Evolutionary conservation across 345 rosid genomes (phyloP), one percentile per base, ranked within the genome.

Genomic region (Populus euphratica): DNA sequence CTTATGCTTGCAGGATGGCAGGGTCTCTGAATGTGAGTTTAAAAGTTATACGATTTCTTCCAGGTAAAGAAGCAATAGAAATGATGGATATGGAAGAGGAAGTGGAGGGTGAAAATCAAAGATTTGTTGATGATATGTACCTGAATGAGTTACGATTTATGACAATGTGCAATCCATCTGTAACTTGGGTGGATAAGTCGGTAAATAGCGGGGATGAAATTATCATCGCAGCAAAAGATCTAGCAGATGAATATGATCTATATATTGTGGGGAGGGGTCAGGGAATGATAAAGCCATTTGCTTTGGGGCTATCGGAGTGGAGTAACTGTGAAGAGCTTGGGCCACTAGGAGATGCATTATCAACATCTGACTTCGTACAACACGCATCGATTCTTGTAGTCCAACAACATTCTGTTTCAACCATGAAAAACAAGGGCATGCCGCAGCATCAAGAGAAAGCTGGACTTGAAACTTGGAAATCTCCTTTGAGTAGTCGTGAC

Each of bases 101-200:
- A 8, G 50, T 69, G n/a, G 79, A 82, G 17, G 21, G 23, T 17
- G 79, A 80, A 20, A 5, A 16, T 1, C 79, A 87, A 41, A 81
- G 78, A 63, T 80, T 76, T 27, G 54, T 85, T 0, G 88, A 87
- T 25, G 83, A 81, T 41, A 81, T 75, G 29, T 81, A 76, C 25
- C 36, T 88, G 4, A 80, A 88, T 33, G 84, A 81, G 80, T 88
- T 88, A 56, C 73, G 63, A 31, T 85, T 83, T 63, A 81, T 27
- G 54, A 66, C 84, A 61, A 83, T 83, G 88, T 62, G 66, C 27
- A 78, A 81, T 9, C 38, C 68, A 21, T 77, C 81, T 25, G 75
- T 87, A 49, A 75, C 61, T 16, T 87, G 77, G 44, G 7, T 68
- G 0, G 90, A 87, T 62, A 76, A 73, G 27, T 21, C 39, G 16